Percentiles rank a stretch among this genome's conserved stretches.
These are phyloP conservation scores for Pogostemon cablin DNA, from an alignment of 257 asterid species.

Conservation along the genomic window DNA sequence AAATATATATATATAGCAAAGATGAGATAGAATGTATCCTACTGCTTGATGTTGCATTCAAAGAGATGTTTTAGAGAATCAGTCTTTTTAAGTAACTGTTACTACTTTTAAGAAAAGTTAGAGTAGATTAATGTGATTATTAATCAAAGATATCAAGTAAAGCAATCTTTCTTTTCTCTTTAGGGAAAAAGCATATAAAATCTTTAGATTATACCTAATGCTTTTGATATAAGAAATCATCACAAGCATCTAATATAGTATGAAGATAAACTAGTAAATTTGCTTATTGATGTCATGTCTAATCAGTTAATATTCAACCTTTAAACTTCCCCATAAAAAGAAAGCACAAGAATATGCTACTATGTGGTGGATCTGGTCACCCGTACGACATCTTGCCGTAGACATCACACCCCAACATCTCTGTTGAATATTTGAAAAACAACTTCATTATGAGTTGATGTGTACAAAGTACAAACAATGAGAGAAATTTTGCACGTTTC, in stretches of 20 bases:
- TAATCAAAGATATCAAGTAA: slow-evolving; percentile 22
- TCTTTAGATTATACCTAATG: slow-evolving; percentile 26
- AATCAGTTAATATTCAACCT: slow-evolving; percentile 2
- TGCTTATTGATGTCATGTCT: slow-evolving; percentile 6
- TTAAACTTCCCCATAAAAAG: slow-evolving; percentile 17
- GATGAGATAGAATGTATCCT: slow-evolving; percentile 22
- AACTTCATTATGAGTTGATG: no score
- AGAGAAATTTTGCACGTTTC: no score
- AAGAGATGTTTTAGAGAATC: slow-evolving; percentile 35
- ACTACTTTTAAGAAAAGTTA: slow-evolving; percentile 6
- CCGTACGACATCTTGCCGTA: neutral
- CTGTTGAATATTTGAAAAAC: neutral
- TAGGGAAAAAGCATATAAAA: slow-evolving; percentile 8
- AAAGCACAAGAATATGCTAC: slow-evolving; percentile 28
- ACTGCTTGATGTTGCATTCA: neutral
- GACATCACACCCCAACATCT: neutral
- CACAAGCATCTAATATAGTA: slow-evolving; percentile 19
- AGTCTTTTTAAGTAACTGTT: slow-evolving; percentile 10
- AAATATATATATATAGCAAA: neutral
- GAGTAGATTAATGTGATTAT: slow-evolving; percentile 18
- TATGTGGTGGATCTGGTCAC: slow-evolving; percentile 18
- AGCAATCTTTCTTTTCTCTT: slow-evolving; percentile 34
- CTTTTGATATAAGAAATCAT: slow-evolving; percentile 25
- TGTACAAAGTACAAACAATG: no score
- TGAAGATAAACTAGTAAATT: neutral